These are phyloP conservation scores for Podospora conica DNA, from an alignment of 495 filamentous ascomycete genomes.

Conservation along the genomic window DNA sequence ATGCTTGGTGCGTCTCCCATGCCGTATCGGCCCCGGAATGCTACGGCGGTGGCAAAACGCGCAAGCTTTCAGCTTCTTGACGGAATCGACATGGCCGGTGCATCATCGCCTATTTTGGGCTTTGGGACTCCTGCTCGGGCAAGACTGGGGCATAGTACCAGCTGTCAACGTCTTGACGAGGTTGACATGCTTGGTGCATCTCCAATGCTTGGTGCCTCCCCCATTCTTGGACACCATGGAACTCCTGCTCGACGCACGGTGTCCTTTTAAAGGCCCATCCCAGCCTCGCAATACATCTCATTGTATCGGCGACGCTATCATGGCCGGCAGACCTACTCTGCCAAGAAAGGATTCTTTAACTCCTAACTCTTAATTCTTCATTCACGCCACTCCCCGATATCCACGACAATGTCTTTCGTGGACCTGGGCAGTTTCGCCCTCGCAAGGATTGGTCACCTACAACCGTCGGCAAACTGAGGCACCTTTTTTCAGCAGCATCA, in stretches of 20 bases:
- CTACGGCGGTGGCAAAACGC: not conserved
- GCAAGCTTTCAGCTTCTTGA: not conserved
- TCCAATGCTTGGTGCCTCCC: constrained; percentile 48
- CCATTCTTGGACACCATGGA: constrained; percentile 45
- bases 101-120: not conserved
- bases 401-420: not conserved
- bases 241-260: constrained; percentile 62
- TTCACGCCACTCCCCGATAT: not conserved
- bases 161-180: not conserved
- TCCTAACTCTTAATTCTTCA: not conserved
- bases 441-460: constrained; percentile 21
- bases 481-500: constrained; percentile 17
- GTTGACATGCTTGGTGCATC: not conserved
- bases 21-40: not conserved
- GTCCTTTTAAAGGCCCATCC: constrained; percentile 49
- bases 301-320: not conserved
- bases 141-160: not conserved
- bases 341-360: not conserved
- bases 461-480: constrained; percentile 20
- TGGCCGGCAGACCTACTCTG: not conserved
- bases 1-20: constrained; percentile 34
- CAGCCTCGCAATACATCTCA: not conserved
- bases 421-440: constrained; percentile 3
- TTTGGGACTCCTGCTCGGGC: not conserved
- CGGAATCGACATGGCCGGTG: not conserved